Evolutionary conservation across 2,329 filamentous ascomycete species (phyloP), one percentile per base, ranked within the genome.

Genomic region (Colletotrichum costaricense): DNA sequence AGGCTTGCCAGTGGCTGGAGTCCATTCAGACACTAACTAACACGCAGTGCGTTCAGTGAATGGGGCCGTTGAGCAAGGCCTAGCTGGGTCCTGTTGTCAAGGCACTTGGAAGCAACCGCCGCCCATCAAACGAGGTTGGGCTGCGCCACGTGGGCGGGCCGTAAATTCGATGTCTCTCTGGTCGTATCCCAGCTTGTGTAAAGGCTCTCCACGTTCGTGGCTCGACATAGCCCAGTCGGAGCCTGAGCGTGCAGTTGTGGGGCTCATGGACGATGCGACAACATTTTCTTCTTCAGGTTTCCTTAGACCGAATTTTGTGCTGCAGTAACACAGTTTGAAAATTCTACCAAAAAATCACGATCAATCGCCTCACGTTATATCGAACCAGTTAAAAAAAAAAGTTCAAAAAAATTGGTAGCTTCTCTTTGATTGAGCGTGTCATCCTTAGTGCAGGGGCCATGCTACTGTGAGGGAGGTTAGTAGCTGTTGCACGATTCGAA

Each of bases 371-470:
- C 2, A 16, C 2, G 7, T n/a, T 6, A 9, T 38, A 19, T 49
- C n/a, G 1, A 9, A 11, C 1, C 4, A n/a, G 1, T 4, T 5
- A 38, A 12, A 1, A 26, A 42, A 58, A 35, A 46, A 30, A 59
- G n/a, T 1, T 9, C 54, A 92, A 91, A 76, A 73, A 73, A 76
- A 77, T 76, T 72, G 74, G 72, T 88, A 90, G 90, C 88, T 90
- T 92, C 91, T 93, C 92, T 93, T 93, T 93, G 91, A 90, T 91
- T 90, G 88, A 93, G 91, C 92, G 92, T 95, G 93, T 95, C 94
- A 96, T 95, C 94, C 94, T 96, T 96, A 95, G 94, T 91, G 89
- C 90, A 92, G 89, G 90, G 92, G 92, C 92, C 92, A 93, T 93
- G 92, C 92, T 93, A 93, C 67, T 69, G 35, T 19, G n/a, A 46